phyloP scores from a whole-genome alignment of 352 stramenopile genomes.

The Globisporangium orthogonon region DNA sequence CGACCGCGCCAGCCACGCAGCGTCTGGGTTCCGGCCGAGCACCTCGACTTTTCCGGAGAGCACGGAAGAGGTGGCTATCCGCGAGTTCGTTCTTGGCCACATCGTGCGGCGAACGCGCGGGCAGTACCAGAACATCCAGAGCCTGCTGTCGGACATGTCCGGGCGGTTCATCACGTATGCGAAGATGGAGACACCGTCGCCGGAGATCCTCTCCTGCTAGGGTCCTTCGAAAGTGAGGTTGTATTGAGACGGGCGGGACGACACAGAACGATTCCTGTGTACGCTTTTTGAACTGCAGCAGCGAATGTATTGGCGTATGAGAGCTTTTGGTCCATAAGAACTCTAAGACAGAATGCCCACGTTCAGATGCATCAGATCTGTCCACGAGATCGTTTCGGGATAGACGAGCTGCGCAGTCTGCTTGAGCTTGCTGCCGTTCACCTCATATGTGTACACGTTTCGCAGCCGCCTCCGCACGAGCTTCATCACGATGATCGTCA shows the following conservation, averaged over 20 bases:
- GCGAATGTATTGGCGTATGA: too few species aligned
- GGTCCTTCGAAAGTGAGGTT: too few species aligned
- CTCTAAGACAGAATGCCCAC: too few species aligned
- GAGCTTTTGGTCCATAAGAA: too few species aligned
- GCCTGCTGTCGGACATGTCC: neutral
- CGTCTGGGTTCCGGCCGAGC: neutral
- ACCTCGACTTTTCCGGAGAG: neutral
- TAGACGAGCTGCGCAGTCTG: constrained; percentile 6
- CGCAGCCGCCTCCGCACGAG: constrained; percentile 1
- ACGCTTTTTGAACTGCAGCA: too few species aligned
- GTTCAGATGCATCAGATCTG: too few species aligned
- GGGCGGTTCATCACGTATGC: too few species aligned
- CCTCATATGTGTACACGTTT: constrained; percentile 8
- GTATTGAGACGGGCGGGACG: too few species aligned
- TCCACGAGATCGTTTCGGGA: constrained; percentile 1
- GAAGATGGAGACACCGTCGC: too few species aligned
- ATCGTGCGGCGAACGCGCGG: neutral
- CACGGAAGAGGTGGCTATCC: neutral
- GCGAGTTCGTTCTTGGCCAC: neutral
- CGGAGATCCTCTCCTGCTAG: too few species aligned
- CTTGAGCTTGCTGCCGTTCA: constrained; percentile 4
- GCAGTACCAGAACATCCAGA: constrained; percentile 3
- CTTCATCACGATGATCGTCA: constrained; percentile 5
- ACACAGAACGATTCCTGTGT: too few species aligned
- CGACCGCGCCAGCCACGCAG: neutral